Conservation (phyloP, 163 green algal genomes). For the Coccomyxa subellipsoidea region DNA sequence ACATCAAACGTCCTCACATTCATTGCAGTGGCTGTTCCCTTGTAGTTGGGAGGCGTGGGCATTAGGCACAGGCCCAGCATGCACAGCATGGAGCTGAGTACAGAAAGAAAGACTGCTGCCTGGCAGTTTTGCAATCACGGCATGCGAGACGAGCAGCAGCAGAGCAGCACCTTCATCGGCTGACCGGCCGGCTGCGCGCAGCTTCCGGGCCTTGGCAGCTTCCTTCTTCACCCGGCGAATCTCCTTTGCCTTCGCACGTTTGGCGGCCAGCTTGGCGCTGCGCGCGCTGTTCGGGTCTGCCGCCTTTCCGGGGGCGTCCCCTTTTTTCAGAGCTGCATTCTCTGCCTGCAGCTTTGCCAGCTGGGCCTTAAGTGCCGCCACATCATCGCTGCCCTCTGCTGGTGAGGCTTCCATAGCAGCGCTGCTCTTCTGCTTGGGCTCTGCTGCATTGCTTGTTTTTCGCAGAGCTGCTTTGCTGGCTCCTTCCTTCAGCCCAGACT, state of each 20-base stretch:
- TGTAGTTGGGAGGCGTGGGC: too few species aligned
- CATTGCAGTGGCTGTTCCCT: too few species aligned
- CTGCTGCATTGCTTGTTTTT: not conserved
- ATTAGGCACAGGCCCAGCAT: too few species aligned
- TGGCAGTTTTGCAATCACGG: not conserved
- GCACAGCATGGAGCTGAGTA: too few species aligned
- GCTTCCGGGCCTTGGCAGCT: constrained; percentile 14
- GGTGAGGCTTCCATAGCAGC: too few species aligned
- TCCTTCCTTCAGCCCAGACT: not conserved
- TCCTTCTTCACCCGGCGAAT: constrained; percentile 11
- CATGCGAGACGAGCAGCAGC: not conserved
- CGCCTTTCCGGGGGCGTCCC: not conserved
- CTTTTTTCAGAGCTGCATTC: constrained; percentile 44
- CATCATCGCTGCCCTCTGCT: not conserved
- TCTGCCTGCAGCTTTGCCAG: constrained; percentile 49
- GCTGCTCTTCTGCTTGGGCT: not conserved
- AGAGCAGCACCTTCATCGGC: constrained; percentile 7
- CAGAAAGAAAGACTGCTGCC: too few species aligned
- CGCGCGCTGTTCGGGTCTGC: not conserved
- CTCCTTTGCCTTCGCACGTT: constrained; percentile 3
- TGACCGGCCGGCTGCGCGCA: not conserved
- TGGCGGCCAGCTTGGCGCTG: not conserved
- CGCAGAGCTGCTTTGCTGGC: not conserved
- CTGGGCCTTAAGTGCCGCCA: constrained; percentile 29
- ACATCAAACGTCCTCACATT: not conserved